Evolutionary conservation across 345 rosid species (phyloP).

Genomic region (Salix caprea): DNA sequence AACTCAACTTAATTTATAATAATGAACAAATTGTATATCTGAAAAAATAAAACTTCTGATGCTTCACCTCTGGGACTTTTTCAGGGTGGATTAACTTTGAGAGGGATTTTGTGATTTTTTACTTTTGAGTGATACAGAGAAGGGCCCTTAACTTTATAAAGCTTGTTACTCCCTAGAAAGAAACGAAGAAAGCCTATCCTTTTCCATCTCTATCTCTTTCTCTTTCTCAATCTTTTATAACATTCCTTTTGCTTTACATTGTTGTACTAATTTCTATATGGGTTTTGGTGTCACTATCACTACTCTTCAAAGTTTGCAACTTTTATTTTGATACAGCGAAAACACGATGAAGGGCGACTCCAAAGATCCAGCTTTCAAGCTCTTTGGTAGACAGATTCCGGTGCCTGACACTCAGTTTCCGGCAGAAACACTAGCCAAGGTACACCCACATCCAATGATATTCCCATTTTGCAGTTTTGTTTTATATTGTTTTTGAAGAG

Average conservation of each 20-base stretch:
- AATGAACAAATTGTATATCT: not conserved
- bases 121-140: not conserved
- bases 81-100: slow-evolving; percentile 1
- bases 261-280: slow-evolving; percentile 21
- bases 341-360: not conserved
- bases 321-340: not conserved
- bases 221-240: slow-evolving; percentile 3
- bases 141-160: slow-evolving; percentile 5
- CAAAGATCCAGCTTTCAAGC: slow-evolving; percentile 60
- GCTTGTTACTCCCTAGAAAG: not conserved
- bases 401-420: slow-evolving; percentile 45
- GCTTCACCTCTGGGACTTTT: slow-evolving; percentile 30
- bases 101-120: slow-evolving; percentile 26
- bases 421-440: slow-evolving; percentile 24
- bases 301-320: slow-evolving; percentile 11
- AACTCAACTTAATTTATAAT: not conserved
- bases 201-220: not conserved
- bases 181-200: not conserved
- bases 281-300: slow-evolving; percentile 20
- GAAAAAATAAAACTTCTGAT: slow-evolving; percentile 20
- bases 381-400: slow-evolving; percentile 68
- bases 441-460: not conserved
- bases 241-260: slow-evolving; percentile 12
- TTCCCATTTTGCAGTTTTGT: not conserved
- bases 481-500: not conserved